These are phyloP conservation scores for Eucalyptus urophylla DNA, from an alignment of 345 rosid genomes.

Conservation along the genomic window DNA sequence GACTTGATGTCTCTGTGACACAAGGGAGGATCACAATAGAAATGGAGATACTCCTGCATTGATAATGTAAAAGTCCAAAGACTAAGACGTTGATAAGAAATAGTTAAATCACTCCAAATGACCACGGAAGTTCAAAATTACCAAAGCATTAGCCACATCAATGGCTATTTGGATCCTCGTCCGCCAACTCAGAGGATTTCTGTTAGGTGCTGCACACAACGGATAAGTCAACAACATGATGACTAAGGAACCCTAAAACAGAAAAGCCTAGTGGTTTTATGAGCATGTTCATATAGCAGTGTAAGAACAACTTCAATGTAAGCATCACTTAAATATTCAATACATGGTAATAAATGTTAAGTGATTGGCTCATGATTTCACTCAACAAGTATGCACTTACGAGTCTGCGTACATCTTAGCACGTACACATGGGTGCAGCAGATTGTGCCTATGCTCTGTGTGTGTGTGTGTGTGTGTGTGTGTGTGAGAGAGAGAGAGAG, in stretches of 20 bases:
- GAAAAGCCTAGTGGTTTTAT: neutral
- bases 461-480: neutral
- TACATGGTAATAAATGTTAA: neutral
- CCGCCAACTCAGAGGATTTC: conserved; percentile 69
- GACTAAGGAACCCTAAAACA: neutral
- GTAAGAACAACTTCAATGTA: neutral
- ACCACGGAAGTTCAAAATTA: conserved; percentile 10
- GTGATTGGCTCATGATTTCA: neutral
- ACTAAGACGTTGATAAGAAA: neutral
- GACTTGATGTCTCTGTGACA: conserved; percentile 97
- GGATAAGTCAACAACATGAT: neutral
- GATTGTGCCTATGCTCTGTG: neutral
- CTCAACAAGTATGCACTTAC: neutral
- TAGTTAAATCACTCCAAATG: neutral
- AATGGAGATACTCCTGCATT: conserved; percentile 90
- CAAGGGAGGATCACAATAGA: conserved; percentile 91
- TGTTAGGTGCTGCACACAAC: conserved; percentile 36
- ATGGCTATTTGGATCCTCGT: conserved; percentile 80
- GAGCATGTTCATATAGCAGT: neutral
- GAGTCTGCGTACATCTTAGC: neutral
- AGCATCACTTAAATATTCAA: neutral
- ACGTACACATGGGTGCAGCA: neutral
- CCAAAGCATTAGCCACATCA: conserved; percentile 97
- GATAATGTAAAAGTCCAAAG: neutral
- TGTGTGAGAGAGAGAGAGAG: neutral